A percentile compares a stretch with the other conserved stretches of the same genome.
phyloP scores from a whole-genome alignment of 2,329 filamentous ascomycete species.

The Arthrobotrys megalospora region DNA sequence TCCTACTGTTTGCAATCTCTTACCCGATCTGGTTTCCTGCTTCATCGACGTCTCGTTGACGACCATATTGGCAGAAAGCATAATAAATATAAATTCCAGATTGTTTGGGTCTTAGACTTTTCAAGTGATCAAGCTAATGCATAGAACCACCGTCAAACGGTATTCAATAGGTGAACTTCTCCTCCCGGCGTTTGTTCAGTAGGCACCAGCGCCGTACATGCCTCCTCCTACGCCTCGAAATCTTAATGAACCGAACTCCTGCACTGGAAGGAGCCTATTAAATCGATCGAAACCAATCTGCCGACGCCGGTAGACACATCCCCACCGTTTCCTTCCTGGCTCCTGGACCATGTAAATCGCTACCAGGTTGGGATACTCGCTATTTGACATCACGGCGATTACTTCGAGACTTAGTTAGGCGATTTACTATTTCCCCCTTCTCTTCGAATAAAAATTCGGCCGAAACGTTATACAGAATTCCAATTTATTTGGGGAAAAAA shows the following conservation, averaged over 20 bases:
- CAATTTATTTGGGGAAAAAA: neutral
- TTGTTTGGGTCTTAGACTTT: conserved; percentile 8
- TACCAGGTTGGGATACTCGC: conserved; percentile 35
- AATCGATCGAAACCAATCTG: conserved; percentile 6
- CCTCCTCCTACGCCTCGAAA: conserved; percentile 9
- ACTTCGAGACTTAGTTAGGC: conserved; percentile 3
- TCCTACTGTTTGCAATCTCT: neutral
- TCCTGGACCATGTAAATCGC: conserved; percentile 27
- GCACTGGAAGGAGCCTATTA: conserved; percentile 2
- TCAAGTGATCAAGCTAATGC: conserved; percentile 23
- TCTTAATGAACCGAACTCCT: conserved; percentile 13
- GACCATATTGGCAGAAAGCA: neutral
- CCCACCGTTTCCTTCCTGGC: too few relatives aligned
- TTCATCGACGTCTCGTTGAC: neutral
- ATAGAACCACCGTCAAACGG: neutral
- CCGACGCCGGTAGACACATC: conserved; percentile 25
- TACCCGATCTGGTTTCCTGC: neutral
- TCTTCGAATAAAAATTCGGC: conserved; percentile 10
- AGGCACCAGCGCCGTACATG: neutral
- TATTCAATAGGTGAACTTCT: neutral
- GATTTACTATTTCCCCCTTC: neutral
- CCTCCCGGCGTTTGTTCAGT: conserved; percentile 8
- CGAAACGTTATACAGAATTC: neutral
- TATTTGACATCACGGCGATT: conserved; percentile 50
- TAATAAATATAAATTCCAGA: neutral